Conservation (phyloP, 75 land plant genomes). For the Cryptomeria japonica region DNA sequence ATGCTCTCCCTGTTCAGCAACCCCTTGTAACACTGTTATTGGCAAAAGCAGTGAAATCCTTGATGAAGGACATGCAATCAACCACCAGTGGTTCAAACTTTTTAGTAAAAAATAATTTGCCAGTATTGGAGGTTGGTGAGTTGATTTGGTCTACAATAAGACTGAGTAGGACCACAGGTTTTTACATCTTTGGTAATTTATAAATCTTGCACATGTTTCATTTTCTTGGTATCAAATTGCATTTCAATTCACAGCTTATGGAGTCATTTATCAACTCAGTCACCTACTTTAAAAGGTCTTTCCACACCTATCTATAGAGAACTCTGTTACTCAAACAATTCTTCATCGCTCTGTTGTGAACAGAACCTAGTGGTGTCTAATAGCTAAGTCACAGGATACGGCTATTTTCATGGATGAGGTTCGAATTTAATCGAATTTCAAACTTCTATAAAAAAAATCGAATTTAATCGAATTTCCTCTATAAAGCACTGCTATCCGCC, state of each 20-base stretch:
- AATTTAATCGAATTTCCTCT: too few species aligned
- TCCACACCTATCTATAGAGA: not conserved
- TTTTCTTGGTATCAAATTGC: not conserved
- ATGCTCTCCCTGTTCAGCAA: too few species aligned
- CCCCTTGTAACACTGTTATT: not conserved
- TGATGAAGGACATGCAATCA: not conserved
- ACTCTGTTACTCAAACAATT: not conserved
- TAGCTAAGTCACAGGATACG: too few species aligned
- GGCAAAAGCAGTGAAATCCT: not conserved
- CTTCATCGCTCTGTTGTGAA: not conserved
- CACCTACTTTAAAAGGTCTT: not conserved
- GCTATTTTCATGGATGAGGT: too few species aligned
- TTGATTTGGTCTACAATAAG: not conserved
- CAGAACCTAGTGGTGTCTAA: not conserved
- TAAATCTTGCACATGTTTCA: not conserved
- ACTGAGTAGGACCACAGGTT: not conserved
- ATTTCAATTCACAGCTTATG: not conserved
- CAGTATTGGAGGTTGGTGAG: not conserved
- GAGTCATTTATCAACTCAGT: not conserved
- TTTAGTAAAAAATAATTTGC: not conserved
- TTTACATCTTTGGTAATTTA: not conserved
- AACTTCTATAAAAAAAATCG: too few species aligned
- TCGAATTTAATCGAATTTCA: too few species aligned
- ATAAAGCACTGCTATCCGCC: too few species aligned
- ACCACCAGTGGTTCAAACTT: not conserved